Evolutionary conservation across 768 basidiomycete genomes (phyloP).

Genomic region (Holtermanniella nyarrowii): DNA sequence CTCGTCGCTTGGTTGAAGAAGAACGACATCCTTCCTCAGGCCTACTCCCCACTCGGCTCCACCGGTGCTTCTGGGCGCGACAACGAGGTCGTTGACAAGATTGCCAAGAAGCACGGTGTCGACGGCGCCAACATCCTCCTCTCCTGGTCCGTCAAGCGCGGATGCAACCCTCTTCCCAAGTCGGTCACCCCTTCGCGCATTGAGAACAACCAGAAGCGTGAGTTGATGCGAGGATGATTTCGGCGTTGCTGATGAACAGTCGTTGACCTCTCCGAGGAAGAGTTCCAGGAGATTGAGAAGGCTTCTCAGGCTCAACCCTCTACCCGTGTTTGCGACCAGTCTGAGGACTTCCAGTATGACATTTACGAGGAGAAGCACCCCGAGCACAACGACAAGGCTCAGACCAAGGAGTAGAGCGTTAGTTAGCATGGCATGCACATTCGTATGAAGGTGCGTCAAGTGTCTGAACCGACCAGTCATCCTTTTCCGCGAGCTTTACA

Average conservation of each 20-base stretch:
- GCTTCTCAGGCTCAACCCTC: constrained; percentile 23
- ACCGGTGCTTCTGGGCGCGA: constrained; percentile 50
- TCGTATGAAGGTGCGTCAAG: no score
- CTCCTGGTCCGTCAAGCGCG: constrained; percentile 67
- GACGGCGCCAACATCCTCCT: constrained; percentile 67
- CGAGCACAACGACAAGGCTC: constrained; percentile 22
- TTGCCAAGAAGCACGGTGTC: constrained; percentile 55
- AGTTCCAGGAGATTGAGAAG: constrained; percentile 25
- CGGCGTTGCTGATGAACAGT: constrained; percentile 40
- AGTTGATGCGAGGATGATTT: constrained; percentile 29
- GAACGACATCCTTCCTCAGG: constrained; percentile 56
- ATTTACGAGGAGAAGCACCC: constrained; percentile 30
- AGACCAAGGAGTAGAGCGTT: constrained; percentile 28
- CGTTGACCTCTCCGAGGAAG: constrained; percentile 27
- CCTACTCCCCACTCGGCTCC: constrained; percentile 68
- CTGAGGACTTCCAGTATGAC: constrained; percentile 25
- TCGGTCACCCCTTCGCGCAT: constrained; percentile 61
- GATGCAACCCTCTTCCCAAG: constrained; percentile 65
- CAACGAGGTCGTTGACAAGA: constrained; percentile 52
- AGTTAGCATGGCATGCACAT: no score
- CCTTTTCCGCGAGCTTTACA: no score
- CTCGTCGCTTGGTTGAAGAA: constrained; percentile 64
- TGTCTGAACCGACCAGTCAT: no score
- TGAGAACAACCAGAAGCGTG: constrained; percentile 59
- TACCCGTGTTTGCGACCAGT: constrained; percentile 35